phyloP scores from a whole-genome alignment of 208 protist genomes.

The Leishmania amazonensis region DNA sequence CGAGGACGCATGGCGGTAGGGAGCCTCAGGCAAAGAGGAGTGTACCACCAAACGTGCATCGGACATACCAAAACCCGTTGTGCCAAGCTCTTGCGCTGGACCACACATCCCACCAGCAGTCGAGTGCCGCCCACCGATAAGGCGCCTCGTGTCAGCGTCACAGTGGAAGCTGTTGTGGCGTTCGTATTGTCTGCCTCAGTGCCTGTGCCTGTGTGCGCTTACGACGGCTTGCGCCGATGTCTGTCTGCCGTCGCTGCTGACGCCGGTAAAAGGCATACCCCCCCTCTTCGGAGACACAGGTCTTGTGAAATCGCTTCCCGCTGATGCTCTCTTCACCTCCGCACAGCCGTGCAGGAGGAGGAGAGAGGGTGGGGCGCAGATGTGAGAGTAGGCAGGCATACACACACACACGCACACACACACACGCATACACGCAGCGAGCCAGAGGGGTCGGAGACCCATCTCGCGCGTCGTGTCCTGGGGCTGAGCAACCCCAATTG shows the following conservation, averaged over 20 bases:
- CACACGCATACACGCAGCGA: neutral
- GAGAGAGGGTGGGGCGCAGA: neutral
- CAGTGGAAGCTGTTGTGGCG: neutral
- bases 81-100: no score
- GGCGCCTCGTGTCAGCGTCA: no score
- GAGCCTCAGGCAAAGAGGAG: no score
- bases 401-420: neutral
- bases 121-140: no score
- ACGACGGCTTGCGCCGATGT: neutral
- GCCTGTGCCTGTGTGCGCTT: neutral
- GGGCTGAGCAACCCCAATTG: neutral
- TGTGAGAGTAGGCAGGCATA: neutral
- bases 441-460: neutral
- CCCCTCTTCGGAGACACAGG: neutral
- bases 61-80: no score
- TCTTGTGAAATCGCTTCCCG: neutral
- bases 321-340: neutral
- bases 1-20: no score
- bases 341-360: neutral
- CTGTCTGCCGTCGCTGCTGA: neutral
- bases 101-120: no score
- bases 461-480: neutral
- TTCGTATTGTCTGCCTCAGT: neutral
- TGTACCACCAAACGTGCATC: no score
- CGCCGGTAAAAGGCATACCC: neutral